phyloP scores from a whole-genome alignment of 2,329 filamentous ascomycete species.

The Myriosclerotinia curreyana region DNA sequence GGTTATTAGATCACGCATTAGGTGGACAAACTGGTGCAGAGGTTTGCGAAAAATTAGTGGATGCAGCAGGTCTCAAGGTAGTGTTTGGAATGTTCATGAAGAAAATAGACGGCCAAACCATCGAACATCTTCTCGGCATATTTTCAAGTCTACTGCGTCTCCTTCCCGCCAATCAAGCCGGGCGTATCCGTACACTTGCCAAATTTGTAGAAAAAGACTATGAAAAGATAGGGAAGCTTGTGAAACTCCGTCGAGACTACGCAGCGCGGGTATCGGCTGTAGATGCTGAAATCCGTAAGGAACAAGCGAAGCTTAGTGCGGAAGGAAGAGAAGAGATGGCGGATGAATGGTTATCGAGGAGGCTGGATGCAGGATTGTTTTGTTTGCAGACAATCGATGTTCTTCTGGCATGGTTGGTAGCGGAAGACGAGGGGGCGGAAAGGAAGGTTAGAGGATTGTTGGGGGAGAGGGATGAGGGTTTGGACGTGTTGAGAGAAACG shows the following conservation, averaged over 20 bases:
- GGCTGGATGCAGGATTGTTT: slow-evolving; percentile 82
- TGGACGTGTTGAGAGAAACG: slow-evolving; percentile 62
- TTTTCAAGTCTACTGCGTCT: slow-evolving; percentile 78
- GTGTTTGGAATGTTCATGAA: slow-evolving; percentile 88
- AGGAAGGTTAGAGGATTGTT: slow-evolving; percentile 62
- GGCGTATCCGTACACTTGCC: slow-evolving; percentile 78
- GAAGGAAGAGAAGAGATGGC: slow-evolving; percentile 61
- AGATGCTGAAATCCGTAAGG: slow-evolving; percentile 59
- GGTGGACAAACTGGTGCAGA: slow-evolving; percentile 54
- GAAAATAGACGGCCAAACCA: slow-evolving; percentile 63
- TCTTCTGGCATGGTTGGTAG: slow-evolving; percentile 83
- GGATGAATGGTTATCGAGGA: slow-evolving; percentile 68
- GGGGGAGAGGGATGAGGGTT: slow-evolving; percentile 62
- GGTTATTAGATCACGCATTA: slow-evolving; percentile 79
- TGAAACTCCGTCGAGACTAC: slow-evolving; percentile 71
- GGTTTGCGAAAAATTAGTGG: slow-evolving; percentile 74
- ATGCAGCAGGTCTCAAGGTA: slow-evolving; percentile 79
- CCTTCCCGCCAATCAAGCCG: slow-evolving; percentile 72
- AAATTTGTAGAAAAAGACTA: slow-evolving; percentile 97
- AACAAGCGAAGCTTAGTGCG: slow-evolving; percentile 52
- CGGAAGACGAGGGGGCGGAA: slow-evolving; percentile 77
- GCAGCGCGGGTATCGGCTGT: slow-evolving; percentile 58
- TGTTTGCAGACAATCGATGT: slow-evolving; percentile 80
- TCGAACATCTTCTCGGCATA: slow-evolving; percentile 80
- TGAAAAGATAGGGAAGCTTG: slow-evolving; percentile 72